phyloP scores from a whole-genome alignment of 139 green algal species.

The Micromonas pusilla region DNA sequence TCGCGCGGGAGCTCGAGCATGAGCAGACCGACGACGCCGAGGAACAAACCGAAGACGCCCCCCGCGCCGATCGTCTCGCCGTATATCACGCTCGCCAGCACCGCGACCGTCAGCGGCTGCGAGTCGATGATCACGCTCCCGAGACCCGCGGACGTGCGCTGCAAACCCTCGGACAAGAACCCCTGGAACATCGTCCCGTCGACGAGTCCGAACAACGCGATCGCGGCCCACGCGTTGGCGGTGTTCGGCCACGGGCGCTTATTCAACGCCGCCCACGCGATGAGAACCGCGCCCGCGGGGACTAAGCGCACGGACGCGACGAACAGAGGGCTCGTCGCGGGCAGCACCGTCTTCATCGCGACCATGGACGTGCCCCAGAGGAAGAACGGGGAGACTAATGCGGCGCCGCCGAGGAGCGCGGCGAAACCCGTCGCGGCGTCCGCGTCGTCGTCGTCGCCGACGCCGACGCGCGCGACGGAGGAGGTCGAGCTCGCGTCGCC shows the following conservation, averaged over 20 bases:
- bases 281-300: constrained; percentile 64
- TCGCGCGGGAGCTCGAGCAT: constrained; percentile 78
- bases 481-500: too few species aligned
- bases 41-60: constrained; percentile 54
- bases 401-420: not conserved
- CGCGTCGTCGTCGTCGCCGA: not conserved
- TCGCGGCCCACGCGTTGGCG: constrained; percentile 66
- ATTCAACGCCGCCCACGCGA: constrained; percentile 64
- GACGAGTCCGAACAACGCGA: constrained; percentile 78
- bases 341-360: constrained; percentile 70
- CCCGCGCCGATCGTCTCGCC: constrained; percentile 62
- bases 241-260: constrained; percentile 57
- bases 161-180: constrained; percentile 84
- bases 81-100: constrained; percentile 86
- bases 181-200: constrained; percentile 93
- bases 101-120: constrained; percentile 87
- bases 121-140: constrained; percentile 91
- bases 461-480: too few species aligned
- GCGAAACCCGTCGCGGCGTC: not conserved
- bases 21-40: constrained; percentile 78
- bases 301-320: constrained; percentile 80
- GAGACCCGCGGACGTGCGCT: constrained; percentile 70
- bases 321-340: constrained; percentile 70
- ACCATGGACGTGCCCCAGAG: constrained; percentile 96
- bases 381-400: constrained; percentile 86